phyloP scores from a whole-genome alignment of 2,329 filamentous ascomycete genomes.

The Venturiaceae sp. region DNA sequence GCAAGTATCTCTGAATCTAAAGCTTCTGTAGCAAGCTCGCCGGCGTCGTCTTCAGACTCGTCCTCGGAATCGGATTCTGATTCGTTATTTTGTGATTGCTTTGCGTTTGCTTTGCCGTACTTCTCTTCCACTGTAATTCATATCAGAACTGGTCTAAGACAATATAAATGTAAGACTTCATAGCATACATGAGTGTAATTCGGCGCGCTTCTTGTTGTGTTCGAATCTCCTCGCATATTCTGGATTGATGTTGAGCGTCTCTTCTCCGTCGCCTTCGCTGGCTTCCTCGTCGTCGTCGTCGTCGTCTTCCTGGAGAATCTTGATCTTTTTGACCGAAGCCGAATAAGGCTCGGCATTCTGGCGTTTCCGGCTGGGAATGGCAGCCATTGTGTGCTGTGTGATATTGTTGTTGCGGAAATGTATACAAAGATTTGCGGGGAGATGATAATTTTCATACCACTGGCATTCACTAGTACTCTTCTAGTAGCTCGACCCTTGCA shows the following conservation, averaged over 20 bases:
- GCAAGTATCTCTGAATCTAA: conserved; percentile 81
- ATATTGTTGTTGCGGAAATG: neutral
- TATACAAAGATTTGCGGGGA: neutral
- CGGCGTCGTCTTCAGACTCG: conserved; percentile 77
- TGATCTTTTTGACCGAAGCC: conserved; percentile 3
- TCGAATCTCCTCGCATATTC: conserved; percentile 86
- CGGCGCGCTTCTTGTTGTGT: conserved; percentile 94
- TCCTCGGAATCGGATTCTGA: conserved; percentile 51
- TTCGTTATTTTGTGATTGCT: conserved; percentile 11
- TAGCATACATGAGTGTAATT: conserved; percentile 55
- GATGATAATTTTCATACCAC: neutral
- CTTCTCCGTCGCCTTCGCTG: conserved; percentile 15
- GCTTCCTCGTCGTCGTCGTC: conserved; percentile 24
- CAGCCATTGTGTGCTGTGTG: neutral
- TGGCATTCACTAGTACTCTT: too few relatives aligned
- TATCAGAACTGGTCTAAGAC: too few relatives aligned
- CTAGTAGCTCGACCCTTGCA: too few relatives aligned
- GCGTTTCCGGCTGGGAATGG: neutral
- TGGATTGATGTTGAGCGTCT: conserved; percentile 68
- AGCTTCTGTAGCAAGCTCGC: conserved; percentile 73
- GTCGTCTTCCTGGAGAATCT: conserved; percentile 22
- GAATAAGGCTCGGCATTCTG: neutral
- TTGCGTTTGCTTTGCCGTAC: conserved; percentile 43
- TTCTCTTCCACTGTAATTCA: conserved; percentile 83
- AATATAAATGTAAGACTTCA: too few relatives aligned